Evolutionary conservation across 352 stramenopile genomes (phyloP).

Genomic region (Saprolegnia parasitica): DNA sequence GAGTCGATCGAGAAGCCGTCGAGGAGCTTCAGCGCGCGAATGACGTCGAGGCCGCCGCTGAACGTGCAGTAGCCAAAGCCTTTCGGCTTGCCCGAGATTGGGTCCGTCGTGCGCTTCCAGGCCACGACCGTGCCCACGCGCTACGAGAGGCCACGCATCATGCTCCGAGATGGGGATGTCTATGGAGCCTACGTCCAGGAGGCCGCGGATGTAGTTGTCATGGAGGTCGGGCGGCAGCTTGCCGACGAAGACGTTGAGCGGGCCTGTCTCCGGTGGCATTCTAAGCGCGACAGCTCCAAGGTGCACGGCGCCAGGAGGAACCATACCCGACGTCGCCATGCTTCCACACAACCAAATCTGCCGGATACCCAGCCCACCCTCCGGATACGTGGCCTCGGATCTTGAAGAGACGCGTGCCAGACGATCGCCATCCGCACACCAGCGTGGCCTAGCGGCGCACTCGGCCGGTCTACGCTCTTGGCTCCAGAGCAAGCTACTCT

Average conservation of each 20-base stretch:
- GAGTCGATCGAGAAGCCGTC: constrained; percentile 43
- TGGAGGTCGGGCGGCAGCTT: constrained; percentile 50
- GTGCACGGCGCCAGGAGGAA: neutral
- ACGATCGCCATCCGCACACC: no score
- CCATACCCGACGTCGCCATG: neutral
- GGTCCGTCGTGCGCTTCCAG: constrained; percentile 47
- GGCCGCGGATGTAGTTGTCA: constrained; percentile 47
- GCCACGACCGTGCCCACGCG: constrained; percentile 35
- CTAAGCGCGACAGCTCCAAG: neutral
- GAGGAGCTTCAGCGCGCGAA: constrained; percentile 44
- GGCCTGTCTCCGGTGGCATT: constrained; percentile 30
- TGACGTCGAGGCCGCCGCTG: constrained; percentile 33
- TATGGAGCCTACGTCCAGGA: constrained; percentile 40
- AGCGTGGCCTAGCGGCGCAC: no score
- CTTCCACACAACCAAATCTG: neutral
- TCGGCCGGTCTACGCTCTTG: no score
- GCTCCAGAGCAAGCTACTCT: no score
- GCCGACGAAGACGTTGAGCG: constrained; percentile 48
- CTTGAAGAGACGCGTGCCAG: neutral
- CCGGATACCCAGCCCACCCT: no score
- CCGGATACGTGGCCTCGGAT: neutral
- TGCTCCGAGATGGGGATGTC: neutral
- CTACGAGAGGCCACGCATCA: neutral
- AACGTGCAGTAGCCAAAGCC: constrained; percentile 51
- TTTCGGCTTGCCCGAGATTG: constrained; percentile 41